phyloP scores from a whole-genome alignment of 305 asterid species.

The Euphrasia arctica region DNA sequence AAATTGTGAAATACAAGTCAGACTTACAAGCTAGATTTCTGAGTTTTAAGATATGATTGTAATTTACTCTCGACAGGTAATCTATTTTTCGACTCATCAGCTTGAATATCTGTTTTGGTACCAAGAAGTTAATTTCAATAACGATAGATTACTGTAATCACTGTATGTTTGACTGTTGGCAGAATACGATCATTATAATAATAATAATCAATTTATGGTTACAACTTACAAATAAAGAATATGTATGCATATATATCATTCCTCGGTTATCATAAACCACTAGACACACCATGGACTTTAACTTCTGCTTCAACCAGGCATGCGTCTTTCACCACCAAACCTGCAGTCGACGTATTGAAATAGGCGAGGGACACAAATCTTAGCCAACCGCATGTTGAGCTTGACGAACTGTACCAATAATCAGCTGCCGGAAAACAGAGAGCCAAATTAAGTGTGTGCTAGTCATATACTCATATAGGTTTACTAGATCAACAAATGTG shows the following conservation, averaged over 20 bases:
- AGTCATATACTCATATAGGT: not conserved
- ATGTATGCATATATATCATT: not conserved
- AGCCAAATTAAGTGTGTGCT: not conserved
- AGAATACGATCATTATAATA: not conserved
- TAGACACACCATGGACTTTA: constrained; percentile 45
- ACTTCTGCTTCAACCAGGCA: constrained; percentile 35
- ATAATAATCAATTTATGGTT: not conserved
- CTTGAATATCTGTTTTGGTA: not conserved
- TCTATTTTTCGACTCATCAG: constrained; percentile 6
- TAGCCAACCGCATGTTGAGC: constrained; percentile 53
- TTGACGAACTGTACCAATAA: constrained; percentile 54
- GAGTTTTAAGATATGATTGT: constrained; percentile 36
- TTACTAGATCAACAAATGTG: not conserved
- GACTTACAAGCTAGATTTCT: constrained; percentile 50
- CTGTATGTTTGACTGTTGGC: not conserved
- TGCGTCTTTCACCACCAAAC: constrained; percentile 38
- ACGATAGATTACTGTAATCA: not conserved
- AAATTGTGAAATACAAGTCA: constrained; percentile 51
- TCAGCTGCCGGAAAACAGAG: constrained; percentile 38
- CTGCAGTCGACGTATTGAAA: constrained; percentile 23
- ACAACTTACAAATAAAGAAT: not conserved
- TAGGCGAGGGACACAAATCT: constrained; percentile 43
- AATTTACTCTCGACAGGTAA: constrained; percentile 25
- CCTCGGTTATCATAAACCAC: constrained; percentile 27
- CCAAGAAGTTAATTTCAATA: not conserved